Evolutionary conservation across 2,329 filamentous ascomycete genomes (phyloP).

Genomic region (Didymella glomerata): DNA sequence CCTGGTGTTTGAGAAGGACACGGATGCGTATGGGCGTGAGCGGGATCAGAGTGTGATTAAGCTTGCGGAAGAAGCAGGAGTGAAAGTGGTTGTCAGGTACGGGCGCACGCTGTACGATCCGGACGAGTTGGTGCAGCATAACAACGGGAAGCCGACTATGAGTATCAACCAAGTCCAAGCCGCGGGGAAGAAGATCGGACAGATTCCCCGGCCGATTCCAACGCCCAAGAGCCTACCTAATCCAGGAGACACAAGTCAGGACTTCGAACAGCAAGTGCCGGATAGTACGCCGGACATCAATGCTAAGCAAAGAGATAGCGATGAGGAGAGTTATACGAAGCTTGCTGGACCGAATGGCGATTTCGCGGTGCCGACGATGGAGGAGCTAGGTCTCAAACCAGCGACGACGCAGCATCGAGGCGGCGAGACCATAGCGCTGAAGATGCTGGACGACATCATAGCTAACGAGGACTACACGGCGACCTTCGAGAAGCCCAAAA

Average conservation of each 20-base stretch:
- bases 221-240: constrained; percentile 68
- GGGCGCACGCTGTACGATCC: constrained; percentile 79
- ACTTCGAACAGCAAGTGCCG: constrained; percentile 66
- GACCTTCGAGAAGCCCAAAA: constrained; percentile 79
- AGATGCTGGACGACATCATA: constrained; percentile 66
- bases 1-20: constrained; percentile 81
- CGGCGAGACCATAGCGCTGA: constrained; percentile 72
- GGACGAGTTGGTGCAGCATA: constrained; percentile 71
- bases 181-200: constrained; percentile 68
- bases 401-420: constrained; percentile 74
- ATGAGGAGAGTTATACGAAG: constrained; percentile 66
- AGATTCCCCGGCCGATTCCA: constrained; percentile 68
- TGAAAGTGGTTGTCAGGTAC: constrained; percentile 69
- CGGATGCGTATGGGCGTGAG: constrained; percentile 73
- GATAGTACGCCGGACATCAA: constrained; percentile 68
- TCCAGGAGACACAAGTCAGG: constrained; percentile 68
- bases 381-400: constrained; percentile 69
- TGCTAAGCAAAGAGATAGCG: constrained; percentile 59
- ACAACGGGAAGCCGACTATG: constrained; percentile 77
- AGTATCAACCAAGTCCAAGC: constrained; percentile 71
- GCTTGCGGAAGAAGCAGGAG: constrained; percentile 70
- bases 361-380: constrained; percentile 74
- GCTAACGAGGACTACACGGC: constrained; percentile 71
- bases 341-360: constrained; percentile 73
- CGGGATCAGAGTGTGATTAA: constrained; percentile 68